Base-by-base conservation (phyloP, 2,329 filamentous ascomycete genomes). In the Penicillium sp. region DNA sequence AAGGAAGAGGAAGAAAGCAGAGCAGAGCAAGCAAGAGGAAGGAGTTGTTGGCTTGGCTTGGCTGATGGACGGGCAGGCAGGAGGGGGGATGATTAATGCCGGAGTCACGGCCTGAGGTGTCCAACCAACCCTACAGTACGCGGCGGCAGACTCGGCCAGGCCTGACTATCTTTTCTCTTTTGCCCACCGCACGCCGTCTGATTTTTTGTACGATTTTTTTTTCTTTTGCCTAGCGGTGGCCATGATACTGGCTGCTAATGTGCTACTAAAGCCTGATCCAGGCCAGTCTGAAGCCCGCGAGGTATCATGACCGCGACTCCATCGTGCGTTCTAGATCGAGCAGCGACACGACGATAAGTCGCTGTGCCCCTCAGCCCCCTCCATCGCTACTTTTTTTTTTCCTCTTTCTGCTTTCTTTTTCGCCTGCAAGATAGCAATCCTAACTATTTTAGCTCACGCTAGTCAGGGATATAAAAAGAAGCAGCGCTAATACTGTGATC, bases 1-100 rank as follows among this genome's bases (percentile, higher is more conserved):
- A 50, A 58, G 52, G 52, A 53, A 56, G 59, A 52, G 55, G 52
- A 53, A 52, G 40, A 43, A 57, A 58, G 56, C 45, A 35, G 58
- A 59, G 56, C 54, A 48, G 26, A 11, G 47, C 20, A 8, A 38
- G 47, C 16, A 28, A 47, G 46, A 30, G 52, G 35, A 42, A 46
- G 33, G n/a, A 18, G 20, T 18, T n/a, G n/a, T n/a, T n/a, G n/a
- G n/a, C n/a, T n/a, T n/a, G n/a, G n/a, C n/a, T n/a, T n/a, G n/a
- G n/a, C n/a, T n/a, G n/a, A n/a, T 24, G 9, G 20, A 23, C 21
- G 16, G 24, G 47, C 20, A 14, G 47, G 47, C 26, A 38, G 47
- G 30, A 50, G 21, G 33, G 46, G 14, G 46, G 14, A 47, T 30
- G 46, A 47, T 18, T 28, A 47, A 46, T 46, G 35, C 35, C 35